Evolutionary conservation across 306 rosid species (phyloP), one percentile per base, ranked within the genome.

Genomic region (Cucurbita maxima): DNA sequence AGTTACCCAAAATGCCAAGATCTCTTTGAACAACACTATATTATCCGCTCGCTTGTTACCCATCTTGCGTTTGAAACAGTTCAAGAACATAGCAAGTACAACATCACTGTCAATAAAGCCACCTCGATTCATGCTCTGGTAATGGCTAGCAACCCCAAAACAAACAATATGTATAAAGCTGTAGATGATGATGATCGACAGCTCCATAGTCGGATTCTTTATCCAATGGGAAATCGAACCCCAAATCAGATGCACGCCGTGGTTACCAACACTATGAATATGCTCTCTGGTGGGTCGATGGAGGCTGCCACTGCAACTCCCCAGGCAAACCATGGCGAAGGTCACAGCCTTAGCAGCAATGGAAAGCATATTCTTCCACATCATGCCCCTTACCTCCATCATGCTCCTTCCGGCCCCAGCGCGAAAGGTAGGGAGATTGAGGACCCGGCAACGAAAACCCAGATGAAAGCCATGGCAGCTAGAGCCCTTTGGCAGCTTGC

Each of bases 61-160:
- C 98, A 94, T 66, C 96, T 94, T 19, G 98, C 97, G 1, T 94
- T 94, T 22, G 98, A 90, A 55, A 90, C 97, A 0, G 87, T 90
- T 37, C 88, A 90, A 18, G 98, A 94, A 73, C 98, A 94, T 57
- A 90, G 95, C 38, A 94, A 89, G 86, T 94, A 94, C 44, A 82
- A 83, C 2, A 82, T 94, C 75, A 76, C 84, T 16, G 79, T 80
- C 79, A 79, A 58, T 73, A 90, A 85, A 79, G 84, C 95, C 11
- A 84, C 88, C 1, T 86, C 98, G 0, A 86, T 94, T 30, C 98
- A 90, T 79, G 98, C 95, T 18, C 13, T 90, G 76, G 87, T 89
- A 44, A 78, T 88, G 58, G 97, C 96, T 0, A 90, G 82, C 58
- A 84, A 76, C 51, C 71, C 84, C 5, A 74, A 37, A 37, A 6